Evolutionary conservation across 1,139 yeast genomes (phyloP), one percentile per base, ranked within the genome.

Genomic region (Eremothecium cymbalariae): DNA sequence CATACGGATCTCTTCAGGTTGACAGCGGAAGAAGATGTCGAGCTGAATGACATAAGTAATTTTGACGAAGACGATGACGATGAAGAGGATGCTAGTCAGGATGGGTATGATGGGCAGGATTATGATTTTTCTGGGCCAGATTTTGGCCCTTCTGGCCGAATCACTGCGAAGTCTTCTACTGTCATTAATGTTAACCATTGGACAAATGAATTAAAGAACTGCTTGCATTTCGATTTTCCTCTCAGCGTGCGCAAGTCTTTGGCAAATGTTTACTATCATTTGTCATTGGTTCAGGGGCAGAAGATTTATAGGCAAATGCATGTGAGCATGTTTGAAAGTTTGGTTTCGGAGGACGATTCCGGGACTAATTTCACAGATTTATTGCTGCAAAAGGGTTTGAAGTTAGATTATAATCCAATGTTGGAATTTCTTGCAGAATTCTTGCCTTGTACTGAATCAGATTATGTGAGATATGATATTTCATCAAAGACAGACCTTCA

Each of bases 201-300:
- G 95, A 82, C 96, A 0, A 78, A 83, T 39, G 96, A 86, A 55
- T 67, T 90, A 43, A 69, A 77, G 38, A 78, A 82, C 28, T 82
- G 95, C 75, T 60, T 86, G 42, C 85, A 85, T 54, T 78, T 82
- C 50, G 83, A 80, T 36, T 69, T 90, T 66, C 97, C 98, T 0
- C 50, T 85, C 13, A 52, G 65, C 2, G 62, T 77, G 31, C 68
- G 90, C 38, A 66, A 76, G 20, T 65, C 72, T 3, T 67, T 90
- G 34, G 77, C 86, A 1, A 65, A 68, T 38, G 82, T 85, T 1
- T 88, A 77, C 51, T 88, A 76, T 52, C 73, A 84, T 9, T 65
- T 90, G 21, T 70, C 86, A 26, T 62, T 86, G 22, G 72, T 82
- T 2, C 74, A 90, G 28, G 90, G 94, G 6, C 95, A 86, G 48